Base-by-base conservation (phyloP, 2,329 filamentous ascomycete species). In the Myriosclerotinia scirpicola region DNA sequence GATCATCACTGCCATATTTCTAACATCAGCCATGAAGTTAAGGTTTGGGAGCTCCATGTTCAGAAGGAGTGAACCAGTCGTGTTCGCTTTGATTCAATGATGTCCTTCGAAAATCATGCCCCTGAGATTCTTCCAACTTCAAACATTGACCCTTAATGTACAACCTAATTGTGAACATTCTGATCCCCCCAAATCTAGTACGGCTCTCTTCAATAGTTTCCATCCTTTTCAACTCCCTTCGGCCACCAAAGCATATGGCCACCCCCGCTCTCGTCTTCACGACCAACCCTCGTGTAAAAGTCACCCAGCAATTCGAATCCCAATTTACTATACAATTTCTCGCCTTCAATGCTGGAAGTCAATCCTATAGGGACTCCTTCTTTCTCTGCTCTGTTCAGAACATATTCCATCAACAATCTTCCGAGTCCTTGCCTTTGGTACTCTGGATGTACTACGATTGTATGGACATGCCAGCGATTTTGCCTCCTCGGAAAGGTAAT, bases 351-450 rank as follows among this genome's bases (percentile, higher is more conserved):
- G 63, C 71, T 74, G 5, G 71, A 68, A 14, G 58, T 54, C 60
- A 75, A 65, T 2, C 70, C 70, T 44, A 73, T 65, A 26, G 70
- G 56, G 15, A 75, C 71, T 2, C 65, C 52, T 38, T 75, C 72
- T 11, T 63, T 64, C 58, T 73, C 22, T 4, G 70, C 72, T 46
- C 54, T 65, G n/a, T 67, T 52, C 46, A 74, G 34, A 34, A 65
- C 62, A 64, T 72, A 64, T 0, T 36, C 30, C 68, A 75, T 69
- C 12, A 75, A 42, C 46, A 66, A 56, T 53, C 54, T 71, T 26
- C 74, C 73, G n/a, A 75, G 38, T 2, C 73, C 73, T 53, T 68
- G 69, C 3, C 73, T 68, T 54, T 72, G 73, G 46, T 66, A 73
- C 20, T 67, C 50, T 8, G 71, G 71, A 38, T 46, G 48, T 0